phyloP scores from a whole-genome alignment of 2,329 filamentous ascomycete species.

The Aspergillus transmontanensis region DNA sequence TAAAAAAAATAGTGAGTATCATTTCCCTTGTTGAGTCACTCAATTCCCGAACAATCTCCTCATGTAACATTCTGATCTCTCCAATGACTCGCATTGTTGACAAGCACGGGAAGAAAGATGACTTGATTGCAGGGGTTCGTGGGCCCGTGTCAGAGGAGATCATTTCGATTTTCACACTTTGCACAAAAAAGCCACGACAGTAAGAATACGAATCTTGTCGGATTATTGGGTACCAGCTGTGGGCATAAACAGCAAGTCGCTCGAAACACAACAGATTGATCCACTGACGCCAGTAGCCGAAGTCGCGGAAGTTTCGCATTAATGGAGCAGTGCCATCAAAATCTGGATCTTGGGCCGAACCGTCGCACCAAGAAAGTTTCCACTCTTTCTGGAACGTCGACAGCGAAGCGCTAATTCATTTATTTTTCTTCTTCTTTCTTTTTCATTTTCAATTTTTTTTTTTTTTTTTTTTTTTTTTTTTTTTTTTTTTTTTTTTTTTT shows the following conservation, averaged over 20 bases:
- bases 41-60: conserved; percentile 13
- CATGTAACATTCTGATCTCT: conserved; percentile 12
- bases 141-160: conserved; percentile 15
- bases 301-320: conserved; percentile 22
- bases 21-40: not conserved
- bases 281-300: conserved; percentile 10
- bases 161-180: conserved; percentile 8
- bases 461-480: conserved; percentile 4
- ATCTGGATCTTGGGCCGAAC: conserved; percentile 25
- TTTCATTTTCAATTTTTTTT: conserved; percentile 6
- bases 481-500: conserved; percentile 2
- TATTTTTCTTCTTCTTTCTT: conserved; percentile 14
- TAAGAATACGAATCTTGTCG: not conserved
- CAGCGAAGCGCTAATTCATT: conserved; percentile 11
- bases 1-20: not conserved
- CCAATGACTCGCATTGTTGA: conserved; percentile 16
- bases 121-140: conserved; percentile 20
- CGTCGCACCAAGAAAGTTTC: conserved; percentile 20
- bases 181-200: not conserved
- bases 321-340: conserved; percentile 18
- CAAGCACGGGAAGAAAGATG: conserved; percentile 1
- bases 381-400: conserved; percentile 25
- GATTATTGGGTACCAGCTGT: not conserved
- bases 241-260: not conserved
- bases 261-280: conserved; percentile 4